Conservation (phyloP, 495 filamentous ascomycete species). For the Trichoderma asperelloides region DNA sequence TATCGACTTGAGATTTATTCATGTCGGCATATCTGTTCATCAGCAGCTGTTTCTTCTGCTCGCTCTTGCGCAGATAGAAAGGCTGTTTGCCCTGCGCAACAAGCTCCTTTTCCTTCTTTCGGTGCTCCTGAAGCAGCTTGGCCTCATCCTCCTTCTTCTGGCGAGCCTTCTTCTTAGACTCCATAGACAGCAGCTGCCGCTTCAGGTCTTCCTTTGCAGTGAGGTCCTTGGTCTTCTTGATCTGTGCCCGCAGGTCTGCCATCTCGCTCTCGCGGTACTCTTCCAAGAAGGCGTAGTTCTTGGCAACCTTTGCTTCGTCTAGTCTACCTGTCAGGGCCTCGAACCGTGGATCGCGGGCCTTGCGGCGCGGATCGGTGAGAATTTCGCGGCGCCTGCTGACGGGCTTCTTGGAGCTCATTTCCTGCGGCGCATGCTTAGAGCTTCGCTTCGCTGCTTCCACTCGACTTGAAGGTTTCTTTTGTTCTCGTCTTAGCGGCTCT, state of each 20-base stretch:
- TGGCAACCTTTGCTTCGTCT: constrained; percentile 47
- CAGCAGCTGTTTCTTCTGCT: constrained; percentile 77
- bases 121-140: constrained; percentile 60
- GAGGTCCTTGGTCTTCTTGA: constrained; percentile 58
- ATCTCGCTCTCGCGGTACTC: constrained; percentile 77
- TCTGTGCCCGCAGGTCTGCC: constrained; percentile 53
- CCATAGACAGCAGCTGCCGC: constrained; percentile 55
- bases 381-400: constrained; percentile 73
- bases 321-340: constrained; percentile 24
- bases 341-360: constrained; percentile 82
- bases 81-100: constrained; percentile 84
- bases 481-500: background rate
- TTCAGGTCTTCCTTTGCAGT: constrained; percentile 55
- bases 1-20: constrained; percentile 72
- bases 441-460: background rate
- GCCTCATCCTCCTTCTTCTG: constrained; percentile 55
- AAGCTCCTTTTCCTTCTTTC: constrained; percentile 71
- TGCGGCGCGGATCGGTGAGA: constrained; percentile 41
- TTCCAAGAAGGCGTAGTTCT: constrained; percentile 77
- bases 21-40: constrained; percentile 69
- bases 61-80: constrained; percentile 83
- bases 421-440: constrained; percentile 75
- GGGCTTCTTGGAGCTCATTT: constrained; percentile 68
- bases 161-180: constrained; percentile 60
- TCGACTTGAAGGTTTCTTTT: background rate